These are phyloP conservation scores for Fibroporia radiculosa DNA, from an alignment of 768 basidiomycete genomes.

Conservation along the genomic window DNA sequence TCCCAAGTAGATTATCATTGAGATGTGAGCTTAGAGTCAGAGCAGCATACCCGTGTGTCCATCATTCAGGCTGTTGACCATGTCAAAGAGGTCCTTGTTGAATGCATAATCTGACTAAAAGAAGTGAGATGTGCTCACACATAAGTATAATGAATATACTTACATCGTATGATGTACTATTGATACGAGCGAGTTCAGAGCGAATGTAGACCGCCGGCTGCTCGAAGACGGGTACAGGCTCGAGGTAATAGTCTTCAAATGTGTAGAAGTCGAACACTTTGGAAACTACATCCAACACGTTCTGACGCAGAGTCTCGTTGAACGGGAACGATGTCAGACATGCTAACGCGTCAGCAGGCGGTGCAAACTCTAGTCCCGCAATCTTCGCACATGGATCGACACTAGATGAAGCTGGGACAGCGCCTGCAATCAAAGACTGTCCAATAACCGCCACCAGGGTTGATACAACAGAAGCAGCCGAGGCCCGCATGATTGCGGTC, in stretches of 20 bases:
- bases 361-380: conserved; percentile 34
- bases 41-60: conserved; percentile 49
- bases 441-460: too few relatives aligned
- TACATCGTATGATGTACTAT: conserved; percentile 39
- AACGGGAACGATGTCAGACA: conserved; percentile 45
- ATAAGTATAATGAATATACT: conserved; percentile 5
- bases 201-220: conserved; percentile 50
- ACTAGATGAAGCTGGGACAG: conserved; percentile 5
- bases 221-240: conserved; percentile 30
- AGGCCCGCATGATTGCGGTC: too few relatives aligned
- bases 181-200: conserved; percentile 38
- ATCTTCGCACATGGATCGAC: conserved; percentile 28
- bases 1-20: too few relatives aligned
- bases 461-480: too few relatives aligned
- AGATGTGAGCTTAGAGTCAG: background rate
- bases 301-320: conserved; percentile 30
- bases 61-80: conserved; percentile 51
- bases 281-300: conserved; percentile 26
- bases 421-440: too few relatives aligned
- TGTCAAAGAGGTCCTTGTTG: conserved; percentile 47
- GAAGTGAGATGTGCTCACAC: background rate
- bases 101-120: conserved; percentile 60
- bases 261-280: conserved; percentile 33
- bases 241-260: conserved; percentile 30
- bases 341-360: conserved; percentile 46